A percentile compares a stretch with the other conserved stretches of the same genome.
Conservation (phyloP, 2,329 filamentous ascomycete species). For the Dactylellina sp. region DNA sequence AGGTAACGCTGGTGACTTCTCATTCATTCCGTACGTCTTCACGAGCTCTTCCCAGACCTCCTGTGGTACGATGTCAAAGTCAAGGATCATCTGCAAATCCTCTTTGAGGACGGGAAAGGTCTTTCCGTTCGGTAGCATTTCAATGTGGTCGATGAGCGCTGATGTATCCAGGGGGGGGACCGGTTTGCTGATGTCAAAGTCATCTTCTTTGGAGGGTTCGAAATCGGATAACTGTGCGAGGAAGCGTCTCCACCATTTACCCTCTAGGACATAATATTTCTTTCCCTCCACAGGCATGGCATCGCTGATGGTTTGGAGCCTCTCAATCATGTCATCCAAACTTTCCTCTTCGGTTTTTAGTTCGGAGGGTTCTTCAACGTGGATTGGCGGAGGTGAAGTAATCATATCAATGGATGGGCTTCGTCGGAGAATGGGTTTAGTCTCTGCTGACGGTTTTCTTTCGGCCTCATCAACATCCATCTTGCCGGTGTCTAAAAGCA, state of each 20-base stretch:
- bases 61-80: conserved; percentile 81
- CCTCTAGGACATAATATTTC: conserved; percentile 81
- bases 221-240: conserved; percentile 68
- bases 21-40: conserved; percentile 82
- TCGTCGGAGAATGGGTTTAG: conserved; percentile 23
- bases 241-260: conserved; percentile 80
- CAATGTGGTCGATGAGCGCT: conserved; percentile 32
- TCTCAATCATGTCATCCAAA: conserved; percentile 78
- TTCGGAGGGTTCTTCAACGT: conserved; percentile 30
- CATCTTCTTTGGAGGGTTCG: conserved; percentile 62
- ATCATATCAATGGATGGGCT: conserved; percentile 54
- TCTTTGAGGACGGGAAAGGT: conserved; percentile 47
- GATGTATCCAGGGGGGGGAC: conserved; percentile 66
- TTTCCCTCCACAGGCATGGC: conserved; percentile 75
- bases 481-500: conserved; percentile 16
- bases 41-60: conserved; percentile 84
- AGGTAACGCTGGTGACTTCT: conserved; percentile 77
- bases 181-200: conserved; percentile 79
- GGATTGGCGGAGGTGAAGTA: conserved; percentile 42
- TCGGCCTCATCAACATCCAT: conserved; percentile 45
- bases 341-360: conserved; percentile 4
- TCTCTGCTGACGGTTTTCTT: conserved; percentile 14
- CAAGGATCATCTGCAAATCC: conserved; percentile 68
- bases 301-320: conserved; percentile 67
- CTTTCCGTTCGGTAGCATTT: conserved; percentile 35